Evolutionary conservation across 2,329 filamentous ascomycete species (phyloP).

Genomic region (Madurella fahalii): DNA sequence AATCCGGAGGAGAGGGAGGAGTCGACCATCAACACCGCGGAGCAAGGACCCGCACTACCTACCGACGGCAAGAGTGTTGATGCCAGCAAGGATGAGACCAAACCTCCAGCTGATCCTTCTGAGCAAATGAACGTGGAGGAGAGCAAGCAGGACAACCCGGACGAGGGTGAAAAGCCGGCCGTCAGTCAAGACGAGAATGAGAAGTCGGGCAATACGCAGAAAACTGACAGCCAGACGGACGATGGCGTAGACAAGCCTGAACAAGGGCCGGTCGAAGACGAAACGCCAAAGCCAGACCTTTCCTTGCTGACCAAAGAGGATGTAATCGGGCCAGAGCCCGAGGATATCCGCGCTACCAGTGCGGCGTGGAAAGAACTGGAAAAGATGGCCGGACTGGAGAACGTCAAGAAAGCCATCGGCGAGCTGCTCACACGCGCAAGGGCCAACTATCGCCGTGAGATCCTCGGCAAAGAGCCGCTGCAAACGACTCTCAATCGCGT

Average conservation of each 20-base stretch:
- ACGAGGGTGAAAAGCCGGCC: not conserved
- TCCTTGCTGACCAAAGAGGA: slow-evolving; percentile 48
- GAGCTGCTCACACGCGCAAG: slow-evolving; percentile 48
- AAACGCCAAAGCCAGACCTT: slow-evolving; percentile 40
- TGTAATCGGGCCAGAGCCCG: slow-evolving; percentile 54
- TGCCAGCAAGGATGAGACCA: not conserved
- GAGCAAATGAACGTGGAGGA: not conserved
- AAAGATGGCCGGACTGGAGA: slow-evolving; percentile 47
- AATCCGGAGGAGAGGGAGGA: no score
- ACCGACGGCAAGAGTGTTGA: not conserved
- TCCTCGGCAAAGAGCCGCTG: slow-evolving; percentile 47
- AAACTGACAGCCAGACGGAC: not conserved
- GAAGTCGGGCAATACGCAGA: not conserved
- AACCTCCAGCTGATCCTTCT: not conserved
- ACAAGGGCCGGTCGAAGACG: not conserved
- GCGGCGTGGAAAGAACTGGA: slow-evolving; percentile 50
- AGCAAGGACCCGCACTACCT: not conserved
- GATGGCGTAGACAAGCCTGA: not conserved
- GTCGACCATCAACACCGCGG: no score
- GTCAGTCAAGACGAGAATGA: not conserved
- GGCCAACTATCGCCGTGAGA: slow-evolving; percentile 53
- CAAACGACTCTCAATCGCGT: slow-evolving; percentile 52
- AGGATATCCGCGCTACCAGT: slow-evolving; percentile 40
- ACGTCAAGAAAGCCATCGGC: slow-evolving; percentile 51
- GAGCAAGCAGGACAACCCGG: not conserved